phyloP scores from a whole-genome alignment of 2,329 filamentous ascomycete species.

The Nothophaeocryptopus gaeumannii region DNA sequence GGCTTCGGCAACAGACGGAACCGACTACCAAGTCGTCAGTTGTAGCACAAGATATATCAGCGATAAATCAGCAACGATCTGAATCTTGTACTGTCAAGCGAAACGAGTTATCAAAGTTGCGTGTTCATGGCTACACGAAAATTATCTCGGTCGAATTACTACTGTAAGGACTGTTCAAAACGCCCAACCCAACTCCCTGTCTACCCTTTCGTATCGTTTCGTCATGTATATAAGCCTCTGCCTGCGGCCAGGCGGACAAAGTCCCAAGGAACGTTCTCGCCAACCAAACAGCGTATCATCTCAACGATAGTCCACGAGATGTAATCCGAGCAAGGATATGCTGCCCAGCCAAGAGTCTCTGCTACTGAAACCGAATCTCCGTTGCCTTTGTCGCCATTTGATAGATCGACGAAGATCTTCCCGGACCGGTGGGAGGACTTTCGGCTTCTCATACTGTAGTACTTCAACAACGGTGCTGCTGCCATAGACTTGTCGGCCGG shows the following conservation, averaged over 20 bases:
- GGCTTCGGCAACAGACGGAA: too few species aligned
- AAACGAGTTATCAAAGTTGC: too few species aligned
- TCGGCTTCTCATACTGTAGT: slow-evolving; percentile 55
- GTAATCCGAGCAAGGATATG: slow-evolving; percentile 76
- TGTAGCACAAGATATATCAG: too few species aligned
- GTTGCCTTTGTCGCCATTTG: slow-evolving; percentile 61
- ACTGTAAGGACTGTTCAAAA: slow-evolving; percentile 7
- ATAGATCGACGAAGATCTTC: slow-evolving; percentile 79
- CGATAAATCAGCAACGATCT: too few species aligned
- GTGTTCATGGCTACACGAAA: neutral
- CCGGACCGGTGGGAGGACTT: slow-evolving; percentile 36
- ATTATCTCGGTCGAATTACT: neutral
- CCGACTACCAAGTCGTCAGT: too few species aligned
- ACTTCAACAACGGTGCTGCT: slow-evolving; percentile 72
- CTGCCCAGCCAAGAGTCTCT: slow-evolving; percentile 71
- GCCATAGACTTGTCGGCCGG: slow-evolving; percentile 74
- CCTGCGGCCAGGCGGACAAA: slow-evolving; percentile 75
- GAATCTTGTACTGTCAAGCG: too few species aligned
- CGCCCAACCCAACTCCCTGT: too few species aligned
- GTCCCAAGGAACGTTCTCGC: slow-evolving; percentile 78
- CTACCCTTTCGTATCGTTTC: neutral
- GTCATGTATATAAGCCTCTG: slow-evolving; percentile 49
- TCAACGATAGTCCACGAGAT: slow-evolving; percentile 82
- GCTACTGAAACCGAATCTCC: slow-evolving; percentile 69
- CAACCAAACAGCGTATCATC: slow-evolving; percentile 72